Percentiles rank a stretch among this genome's conserved stretches.
These are phyloP conservation scores for Dryas integrifolia DNA, from an alignment of 331 rosid species.

Conservation along the genomic window DNA sequence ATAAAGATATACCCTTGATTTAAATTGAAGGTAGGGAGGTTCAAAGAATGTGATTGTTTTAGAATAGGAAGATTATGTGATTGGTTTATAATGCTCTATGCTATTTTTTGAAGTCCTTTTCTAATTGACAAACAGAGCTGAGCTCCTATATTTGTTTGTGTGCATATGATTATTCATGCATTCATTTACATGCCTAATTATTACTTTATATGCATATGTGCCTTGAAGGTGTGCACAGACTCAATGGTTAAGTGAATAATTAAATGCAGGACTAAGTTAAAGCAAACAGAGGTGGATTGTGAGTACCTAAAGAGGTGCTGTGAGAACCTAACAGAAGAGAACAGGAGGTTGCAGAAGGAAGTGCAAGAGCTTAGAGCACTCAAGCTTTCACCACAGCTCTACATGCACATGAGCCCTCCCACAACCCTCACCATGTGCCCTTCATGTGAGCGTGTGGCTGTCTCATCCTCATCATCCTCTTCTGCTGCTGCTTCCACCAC, in stretches of 20 bases:
- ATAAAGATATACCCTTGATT: not conserved
- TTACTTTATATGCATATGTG: too few species aligned
- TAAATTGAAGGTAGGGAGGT: not conserved
- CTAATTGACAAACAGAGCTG: not conserved
- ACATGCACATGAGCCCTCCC: conserved; percentile 91
- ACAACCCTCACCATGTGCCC: conserved; percentile 96
- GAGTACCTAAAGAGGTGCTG: conserved; percentile 76
- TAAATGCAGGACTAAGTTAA: conserved; percentile 74
- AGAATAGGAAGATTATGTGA: not conserved
- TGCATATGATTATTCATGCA: too few species aligned
- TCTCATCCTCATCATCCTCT: conserved; percentile 48
- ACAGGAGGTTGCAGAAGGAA: conserved; percentile 77
- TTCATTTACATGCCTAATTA: too few species aligned
- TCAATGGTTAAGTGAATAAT: not conserved
- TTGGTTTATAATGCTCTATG: not conserved
- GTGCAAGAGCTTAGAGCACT: conserved; percentile 85
- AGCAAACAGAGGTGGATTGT: conserved; percentile 92
- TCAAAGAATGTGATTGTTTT: not conserved
- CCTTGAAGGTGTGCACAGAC: not conserved
- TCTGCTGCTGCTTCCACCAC: conserved; percentile 22
- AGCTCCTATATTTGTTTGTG: not conserved
- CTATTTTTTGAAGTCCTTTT: not conserved
- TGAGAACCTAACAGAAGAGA: conserved; percentile 78
- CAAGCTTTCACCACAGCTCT: conserved; percentile 77
- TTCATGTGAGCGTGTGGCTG: conserved; percentile 72